These are phyloP conservation scores for Gentiana straminea DNA, from an alignment of 257 asterid species.

Conservation along the genomic window DNA sequence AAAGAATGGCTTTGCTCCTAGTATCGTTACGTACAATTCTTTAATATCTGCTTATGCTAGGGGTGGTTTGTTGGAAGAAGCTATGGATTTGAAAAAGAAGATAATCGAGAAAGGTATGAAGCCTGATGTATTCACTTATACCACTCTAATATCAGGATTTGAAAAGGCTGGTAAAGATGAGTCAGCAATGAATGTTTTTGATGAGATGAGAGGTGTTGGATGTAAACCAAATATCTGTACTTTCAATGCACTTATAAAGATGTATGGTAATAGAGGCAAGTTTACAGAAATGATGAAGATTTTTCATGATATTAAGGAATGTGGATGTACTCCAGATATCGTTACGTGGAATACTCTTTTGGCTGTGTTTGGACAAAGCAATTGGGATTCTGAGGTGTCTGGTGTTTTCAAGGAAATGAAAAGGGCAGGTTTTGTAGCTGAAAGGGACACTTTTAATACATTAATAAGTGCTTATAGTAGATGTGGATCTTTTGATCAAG, in stretches of 20 bases:
- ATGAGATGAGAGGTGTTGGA: conserved; percentile 59
- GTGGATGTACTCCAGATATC: conserved; percentile 72
- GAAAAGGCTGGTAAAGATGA: conserved; percentile 94
- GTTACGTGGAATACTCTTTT: conserved; percentile 95
- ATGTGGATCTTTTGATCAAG: conserved; percentile 79
- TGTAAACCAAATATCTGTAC: conserved; percentile 90
- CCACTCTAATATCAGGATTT: conserved; percentile 81
- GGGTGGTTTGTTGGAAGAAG: conserved; percentile 77
- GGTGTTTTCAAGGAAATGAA: conserved; percentile 94
- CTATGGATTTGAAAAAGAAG: conserved; percentile 53
- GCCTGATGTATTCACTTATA: conserved; percentile 88
- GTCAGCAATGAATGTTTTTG: conserved; percentile 60
- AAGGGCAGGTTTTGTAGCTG: conserved; percentile 79
- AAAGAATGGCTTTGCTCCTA: conserved; percentile 46
- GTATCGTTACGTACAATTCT: conserved; percentile 71
- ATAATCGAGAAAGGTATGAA: conserved; percentile 66
- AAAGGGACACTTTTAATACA: conserved; percentile 93
- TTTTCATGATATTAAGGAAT: conserved; percentile 58
- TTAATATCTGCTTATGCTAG: conserved; percentile 70
- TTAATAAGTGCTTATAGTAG: conserved; percentile 81
- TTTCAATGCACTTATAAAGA: conserved; percentile 75
- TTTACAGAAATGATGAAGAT: conserved; percentile 83
- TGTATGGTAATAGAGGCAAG: conserved; percentile 82
- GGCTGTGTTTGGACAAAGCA: conserved; percentile 92
- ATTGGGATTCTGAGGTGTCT: conserved; percentile 77